Percentiles rank a stretch among this genome's conserved stretches.
phyloP scores from a whole-genome alignment of 108 stramenopile genomes.

The Craspedostauros australis region DNA sequence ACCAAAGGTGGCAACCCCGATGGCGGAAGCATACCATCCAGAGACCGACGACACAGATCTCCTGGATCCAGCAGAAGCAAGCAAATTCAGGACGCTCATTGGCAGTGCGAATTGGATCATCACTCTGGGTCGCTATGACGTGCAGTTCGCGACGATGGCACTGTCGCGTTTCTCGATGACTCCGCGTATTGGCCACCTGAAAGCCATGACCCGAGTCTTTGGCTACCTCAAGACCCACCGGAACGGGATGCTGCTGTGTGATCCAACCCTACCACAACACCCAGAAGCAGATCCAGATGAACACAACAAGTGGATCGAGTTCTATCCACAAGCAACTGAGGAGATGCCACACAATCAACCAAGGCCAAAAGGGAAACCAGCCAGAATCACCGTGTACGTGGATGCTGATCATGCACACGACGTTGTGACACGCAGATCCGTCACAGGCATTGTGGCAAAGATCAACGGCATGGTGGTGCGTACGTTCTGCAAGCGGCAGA shows the following conservation, averaged over 20 bases:
- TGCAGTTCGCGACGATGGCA: slow-evolving; percentile 13
- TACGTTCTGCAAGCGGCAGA: slow-evolving; percentile 13
- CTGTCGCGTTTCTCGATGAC: no score
- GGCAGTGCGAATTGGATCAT: slow-evolving; percentile 18
- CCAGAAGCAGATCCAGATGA: no score
- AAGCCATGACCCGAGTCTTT: slow-evolving; percentile 5
- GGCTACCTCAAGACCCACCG: slow-evolving; percentile 18
- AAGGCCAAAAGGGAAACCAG: not conserved
- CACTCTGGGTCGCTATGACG: slow-evolving; percentile 30
- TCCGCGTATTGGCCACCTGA: no score
- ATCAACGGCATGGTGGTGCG: slow-evolving; percentile 25
- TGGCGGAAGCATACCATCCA: no score
- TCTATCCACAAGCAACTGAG: no score
- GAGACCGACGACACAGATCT: no score
- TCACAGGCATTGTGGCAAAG: slow-evolving; percentile 21
- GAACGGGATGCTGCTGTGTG: slow-evolving; percentile 8
- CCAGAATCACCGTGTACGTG: not conserved
- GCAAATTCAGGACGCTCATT: slow-evolving; percentile 9
- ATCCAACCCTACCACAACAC: no score
- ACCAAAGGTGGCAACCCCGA: no score
- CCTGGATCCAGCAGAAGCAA: no score
- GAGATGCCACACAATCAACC: no score
- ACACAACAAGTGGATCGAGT: no score
- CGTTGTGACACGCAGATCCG: slow-evolving; percentile 15
- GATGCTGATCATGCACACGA: not conserved